These are phyloP conservation scores for Sparassis latifolia DNA, from an alignment of 1,284 basidiomycete genomes.

Conservation along the genomic window DNA sequence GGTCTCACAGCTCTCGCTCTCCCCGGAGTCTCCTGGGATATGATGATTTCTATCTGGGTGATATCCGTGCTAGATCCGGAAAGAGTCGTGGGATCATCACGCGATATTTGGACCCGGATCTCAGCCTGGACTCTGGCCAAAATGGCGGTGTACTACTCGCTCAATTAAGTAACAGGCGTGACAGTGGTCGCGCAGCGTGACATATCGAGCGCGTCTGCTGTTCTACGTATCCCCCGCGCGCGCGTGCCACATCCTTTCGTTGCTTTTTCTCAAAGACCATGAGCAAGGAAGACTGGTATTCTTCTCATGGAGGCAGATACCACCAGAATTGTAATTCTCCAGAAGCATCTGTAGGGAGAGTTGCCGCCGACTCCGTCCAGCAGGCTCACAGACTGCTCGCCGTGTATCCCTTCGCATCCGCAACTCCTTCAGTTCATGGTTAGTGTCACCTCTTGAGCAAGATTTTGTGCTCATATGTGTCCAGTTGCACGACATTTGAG, in stretches of 20 bases:
- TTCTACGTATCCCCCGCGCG: no score
- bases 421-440: constrained; percentile 66
- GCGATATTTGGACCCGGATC: no score
- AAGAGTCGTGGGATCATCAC: no score
- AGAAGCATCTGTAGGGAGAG: constrained; percentile 1
- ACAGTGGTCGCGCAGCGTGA: no score
- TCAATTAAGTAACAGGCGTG: no score
- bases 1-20: no score
- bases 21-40: no score
- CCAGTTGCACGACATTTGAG: constrained; percentile 60
- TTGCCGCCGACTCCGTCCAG: constrained; percentile 39
- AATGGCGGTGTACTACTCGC: no score
- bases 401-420: constrained; percentile 62
- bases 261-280: constrained; percentile 1
- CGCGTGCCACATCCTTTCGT: neutral
- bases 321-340: constrained; percentile 1
- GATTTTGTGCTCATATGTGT: constrained; percentile 8
- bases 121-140: no score
- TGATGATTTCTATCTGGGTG: no score
- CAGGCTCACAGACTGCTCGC: constrained; percentile 57
- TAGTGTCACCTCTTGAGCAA: constrained; percentile 10
- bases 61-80: no score
- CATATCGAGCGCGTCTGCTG: no score
- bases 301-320: neutral
- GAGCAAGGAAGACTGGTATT: constrained; percentile 6